Percentiles rank a stretch among this genome's conserved stretches.
phyloP scores from a whole-genome alignment of 805 yeast species.

The Schizosaccharomyces cryophilus region DNA sequence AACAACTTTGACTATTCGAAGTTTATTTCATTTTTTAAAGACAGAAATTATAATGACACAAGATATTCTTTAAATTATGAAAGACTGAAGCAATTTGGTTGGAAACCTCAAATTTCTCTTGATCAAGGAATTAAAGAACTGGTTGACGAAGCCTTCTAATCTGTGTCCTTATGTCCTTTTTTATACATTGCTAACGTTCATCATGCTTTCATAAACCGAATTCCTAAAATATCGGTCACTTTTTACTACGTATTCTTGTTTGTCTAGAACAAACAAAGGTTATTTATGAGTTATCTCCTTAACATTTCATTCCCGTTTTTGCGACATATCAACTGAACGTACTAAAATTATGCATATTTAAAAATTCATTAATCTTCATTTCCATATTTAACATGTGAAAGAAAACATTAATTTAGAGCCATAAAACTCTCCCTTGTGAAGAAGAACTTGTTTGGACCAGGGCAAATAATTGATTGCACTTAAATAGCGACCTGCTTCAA shows the following conservation, averaged over 20 bases:
- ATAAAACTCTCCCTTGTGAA: constrained; percentile 26
- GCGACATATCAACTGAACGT: too few species aligned
- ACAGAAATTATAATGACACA: not conserved
- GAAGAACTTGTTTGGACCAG: constrained; percentile 26
- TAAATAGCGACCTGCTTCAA: constrained; percentile 36
- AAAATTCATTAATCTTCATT: too few species aligned
- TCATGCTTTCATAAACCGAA: too few species aligned
- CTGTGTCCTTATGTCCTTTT: too few species aligned
- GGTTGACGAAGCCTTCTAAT: not conserved
- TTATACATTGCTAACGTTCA: too few species aligned
- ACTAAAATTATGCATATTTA: too few species aligned
- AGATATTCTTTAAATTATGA: not conserved
- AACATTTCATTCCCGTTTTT: too few species aligned
- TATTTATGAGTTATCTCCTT: too few species aligned
- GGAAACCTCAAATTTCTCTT: not conserved
- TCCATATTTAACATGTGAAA: not conserved
- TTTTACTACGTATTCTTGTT: too few species aligned
- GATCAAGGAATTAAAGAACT: not conserved
- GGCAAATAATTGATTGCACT: constrained; percentile 25
- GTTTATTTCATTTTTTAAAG: not conserved
- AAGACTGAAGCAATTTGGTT: not conserved
- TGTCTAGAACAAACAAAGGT: too few species aligned
- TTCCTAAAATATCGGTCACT: too few species aligned
- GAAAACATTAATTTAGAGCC: constrained; percentile 20
- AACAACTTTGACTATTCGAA: not conserved